Evolutionary conservation across 2,329 filamentous ascomycete species (phyloP).

Genomic region (Phyllosticta citrichinensis): DNA sequence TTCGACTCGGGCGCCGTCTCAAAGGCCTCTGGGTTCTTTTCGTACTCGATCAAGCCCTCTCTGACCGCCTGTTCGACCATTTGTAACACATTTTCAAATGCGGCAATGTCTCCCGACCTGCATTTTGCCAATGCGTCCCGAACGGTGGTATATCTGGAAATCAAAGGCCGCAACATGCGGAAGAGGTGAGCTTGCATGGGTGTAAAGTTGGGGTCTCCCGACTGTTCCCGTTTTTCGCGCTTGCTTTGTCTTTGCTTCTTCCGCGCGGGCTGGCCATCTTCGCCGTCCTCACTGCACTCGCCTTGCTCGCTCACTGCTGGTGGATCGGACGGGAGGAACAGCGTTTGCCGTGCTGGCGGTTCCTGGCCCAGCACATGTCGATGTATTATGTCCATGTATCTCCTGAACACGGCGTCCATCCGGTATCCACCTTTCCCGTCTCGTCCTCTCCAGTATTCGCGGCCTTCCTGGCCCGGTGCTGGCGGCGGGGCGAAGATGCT

Average conservation of each 20-base stretch:
- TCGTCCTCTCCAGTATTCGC: constrained; percentile 74
- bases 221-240: constrained; percentile 33
- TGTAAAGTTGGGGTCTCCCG: constrained; percentile 55
- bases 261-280: constrained; percentile 23
- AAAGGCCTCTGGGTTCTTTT: constrained; percentile 29
- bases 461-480: constrained; percentile 50
- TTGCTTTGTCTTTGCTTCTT: constrained; percentile 23
- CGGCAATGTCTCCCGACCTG: constrained; percentile 59
- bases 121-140: constrained; percentile 70
- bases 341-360: constrained; percentile 56
- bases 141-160: constrained; percentile 70
- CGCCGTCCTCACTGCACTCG: neutral
- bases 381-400: constrained; percentile 87
- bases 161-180: constrained; percentile 74
- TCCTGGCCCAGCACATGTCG: constrained; percentile 58
- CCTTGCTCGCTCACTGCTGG: constrained; percentile 19
- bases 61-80: constrained; percentile 69
- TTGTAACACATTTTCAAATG: constrained; percentile 64
- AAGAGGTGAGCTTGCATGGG: constrained; percentile 90
- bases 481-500: constrained; percentile 69
- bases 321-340: constrained; percentile 57
- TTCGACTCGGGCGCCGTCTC: neutral
- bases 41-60: constrained; percentile 59
- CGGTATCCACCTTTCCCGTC: constrained; percentile 77
- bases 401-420: constrained; percentile 74